Base-by-base conservation (phyloP, 2,329 filamentous ascomycete genomes). In the Cercospora berteroae region DNA sequence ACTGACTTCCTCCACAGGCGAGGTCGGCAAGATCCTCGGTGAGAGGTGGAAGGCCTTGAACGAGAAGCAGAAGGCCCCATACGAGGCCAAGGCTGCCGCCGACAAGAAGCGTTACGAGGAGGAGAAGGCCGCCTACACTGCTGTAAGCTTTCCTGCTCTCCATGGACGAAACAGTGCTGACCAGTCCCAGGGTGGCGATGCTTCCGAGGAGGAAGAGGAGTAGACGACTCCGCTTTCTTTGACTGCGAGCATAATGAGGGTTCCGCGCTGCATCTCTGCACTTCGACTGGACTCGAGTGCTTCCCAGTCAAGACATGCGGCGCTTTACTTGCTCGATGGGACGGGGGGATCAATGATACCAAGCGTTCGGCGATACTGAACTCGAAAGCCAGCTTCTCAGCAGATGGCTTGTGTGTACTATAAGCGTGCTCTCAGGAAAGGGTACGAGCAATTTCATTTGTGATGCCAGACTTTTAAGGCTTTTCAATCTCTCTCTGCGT, bases 51-150 rank as follows among this genome's bases (percentile, higher is more conserved):
- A 99, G 93, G 91, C 90, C 68, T 87, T 99, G 73, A 92, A 88
- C 82, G 93, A 97, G 75, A 93, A 95, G 87, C 92, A 98, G 82
- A 93, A 94, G 77, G 84, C 86, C 71, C 95, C 95, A 10, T 99
- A 98, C 78, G 94, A 98, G 84, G 91, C 92, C 80, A 98, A 98
- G 90, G 95, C 95, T 79, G 92, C 91, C 62, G 86, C 90, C 72
- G 95, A 99, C 84, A 99, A 98, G 92, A 97, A 98, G 90, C 90
- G 95, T 70, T 99, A 98, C 80, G 94, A 98, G 82, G 92, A 97
- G 75, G 93, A 98, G 88, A 99, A 99, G 88, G 90, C 90, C 74
- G 91, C 88, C 73, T 99, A 96, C 86, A 89, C 93, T 70, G 76
- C 77, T 78, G 93, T 96, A 85, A 85, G 90, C 83, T 48, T 13